Conservation (phyloP, 768 basidiomycete species). For the Termitomyces sp. region DNA sequence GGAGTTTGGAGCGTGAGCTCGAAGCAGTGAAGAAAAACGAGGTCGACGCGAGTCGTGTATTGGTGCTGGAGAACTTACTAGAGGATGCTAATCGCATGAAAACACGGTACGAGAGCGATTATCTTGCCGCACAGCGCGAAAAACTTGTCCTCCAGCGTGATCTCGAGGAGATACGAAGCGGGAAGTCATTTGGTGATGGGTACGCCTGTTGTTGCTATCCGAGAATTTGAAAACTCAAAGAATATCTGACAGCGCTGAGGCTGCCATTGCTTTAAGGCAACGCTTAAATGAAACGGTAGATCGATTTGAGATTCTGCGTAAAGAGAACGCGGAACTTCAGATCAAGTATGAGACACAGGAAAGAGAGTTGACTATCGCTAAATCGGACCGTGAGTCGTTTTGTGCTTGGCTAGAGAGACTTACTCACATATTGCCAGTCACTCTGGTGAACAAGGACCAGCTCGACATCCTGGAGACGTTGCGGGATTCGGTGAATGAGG, state of each 20-base stretch:
- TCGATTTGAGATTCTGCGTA: slow-evolving; percentile 65
- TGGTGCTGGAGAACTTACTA: slow-evolving; percentile 87
- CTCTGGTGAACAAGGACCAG: slow-evolving; percentile 89
- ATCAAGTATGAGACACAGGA: slow-evolving; percentile 56
- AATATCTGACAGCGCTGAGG: slow-evolving; percentile 57
- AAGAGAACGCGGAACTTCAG: slow-evolving; percentile 64
- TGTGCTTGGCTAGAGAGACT: neutral
- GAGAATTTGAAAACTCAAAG: slow-evolving; percentile 5
- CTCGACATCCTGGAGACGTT: slow-evolving; percentile 82
- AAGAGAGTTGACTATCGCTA: slow-evolving; percentile 75
- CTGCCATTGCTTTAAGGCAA: slow-evolving; percentile 82
- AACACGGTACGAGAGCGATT: slow-evolving; percentile 82
- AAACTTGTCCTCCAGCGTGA: slow-evolving; percentile 74
- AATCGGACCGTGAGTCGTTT: slow-evolving; percentile 68
- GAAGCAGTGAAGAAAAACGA: slow-evolving; percentile 69
- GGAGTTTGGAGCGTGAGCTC: slow-evolving; percentile 76
- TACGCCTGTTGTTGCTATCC: slow-evolving; percentile 24
- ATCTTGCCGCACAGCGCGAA: slow-evolving; percentile 77
- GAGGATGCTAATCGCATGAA: slow-evolving; percentile 92
- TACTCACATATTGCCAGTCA: slow-evolving; percentile 49
- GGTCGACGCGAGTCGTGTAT: slow-evolving; percentile 65
- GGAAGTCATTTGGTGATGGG: slow-evolving; percentile 82
- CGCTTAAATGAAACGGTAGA: slow-evolving; percentile 85
- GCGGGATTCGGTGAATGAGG: slow-evolving; percentile 85
- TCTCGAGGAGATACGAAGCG: slow-evolving; percentile 84